Evolutionary conservation across 108 stramenopile genomes (phyloP).

Genomic region (Bacterosira constricta): DNA sequence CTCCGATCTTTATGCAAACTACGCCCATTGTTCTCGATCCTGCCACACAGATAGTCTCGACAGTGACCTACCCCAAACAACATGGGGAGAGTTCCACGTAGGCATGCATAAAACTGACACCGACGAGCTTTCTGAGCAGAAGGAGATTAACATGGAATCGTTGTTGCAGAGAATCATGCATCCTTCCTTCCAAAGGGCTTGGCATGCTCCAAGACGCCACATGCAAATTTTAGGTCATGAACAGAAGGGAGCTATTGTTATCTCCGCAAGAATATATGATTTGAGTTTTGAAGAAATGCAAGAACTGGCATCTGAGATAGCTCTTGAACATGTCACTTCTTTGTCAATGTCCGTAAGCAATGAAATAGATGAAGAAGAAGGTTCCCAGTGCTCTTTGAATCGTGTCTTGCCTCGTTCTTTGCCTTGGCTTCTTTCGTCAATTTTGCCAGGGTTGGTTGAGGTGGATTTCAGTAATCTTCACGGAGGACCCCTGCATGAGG

Average conservation of each 20-base stretch:
- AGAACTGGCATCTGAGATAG: neutral
- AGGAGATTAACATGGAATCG: slow-evolving; percentile 15
- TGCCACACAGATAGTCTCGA: slow-evolving; percentile 14
- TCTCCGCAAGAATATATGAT: slow-evolving; percentile 7
- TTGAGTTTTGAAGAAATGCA: slow-evolving; percentile 25
- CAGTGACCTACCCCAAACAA: slow-evolving; percentile 14
- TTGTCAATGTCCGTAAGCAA: slow-evolving; percentile 17
- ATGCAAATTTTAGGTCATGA: slow-evolving; percentile 30
- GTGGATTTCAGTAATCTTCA: slow-evolving; percentile 26
- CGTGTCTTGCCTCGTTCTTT: slow-evolving; percentile 16
- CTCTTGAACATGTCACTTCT: slow-evolving; percentile 8
- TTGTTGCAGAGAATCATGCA: slow-evolving; percentile 15
- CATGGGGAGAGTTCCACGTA: slow-evolving; percentile 10
- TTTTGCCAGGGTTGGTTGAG: slow-evolving; percentile 15
- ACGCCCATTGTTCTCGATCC: slow-evolving; percentile 3
- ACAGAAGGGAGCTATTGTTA: neutral
- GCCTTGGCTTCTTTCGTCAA: slow-evolving; percentile 6
- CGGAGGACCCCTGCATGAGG: slow-evolving; percentile 22
- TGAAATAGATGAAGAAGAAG: neutral
- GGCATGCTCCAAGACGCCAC: slow-evolving; percentile 9
- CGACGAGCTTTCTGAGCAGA: neutral
- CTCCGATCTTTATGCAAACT: slow-evolving; percentile 18
- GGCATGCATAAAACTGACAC: neutral
- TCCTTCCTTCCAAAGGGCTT: slow-evolving; percentile 8
- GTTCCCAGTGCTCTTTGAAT: slow-evolving; percentile 2